These are phyloP conservation scores for Russula compacta DNA, from an alignment of 768 basidiomycete species.

Conservation along the genomic window DNA sequence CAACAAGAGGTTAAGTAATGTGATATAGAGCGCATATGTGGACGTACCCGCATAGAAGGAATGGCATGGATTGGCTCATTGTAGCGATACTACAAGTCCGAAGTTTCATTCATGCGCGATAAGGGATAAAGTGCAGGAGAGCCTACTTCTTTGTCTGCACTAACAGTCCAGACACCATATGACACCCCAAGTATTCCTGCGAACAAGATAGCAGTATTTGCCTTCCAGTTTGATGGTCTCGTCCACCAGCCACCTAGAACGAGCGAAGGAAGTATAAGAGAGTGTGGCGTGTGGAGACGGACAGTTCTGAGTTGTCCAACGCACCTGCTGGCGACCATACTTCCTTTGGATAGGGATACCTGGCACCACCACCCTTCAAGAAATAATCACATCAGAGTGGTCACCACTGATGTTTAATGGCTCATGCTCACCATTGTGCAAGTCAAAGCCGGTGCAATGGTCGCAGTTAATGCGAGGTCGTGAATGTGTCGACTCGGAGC, in stretches of 20 bases:
- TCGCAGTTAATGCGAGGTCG: neutral
- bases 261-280: neutral
- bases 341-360: slow-evolving; percentile 90
- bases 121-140: neutral
- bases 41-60: slow-evolving; percentile 20
- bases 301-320: slow-evolving; percentile 17
- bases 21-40: neutral
- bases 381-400: neutral
- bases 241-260: slow-evolving; percentile 89
- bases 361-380: slow-evolving; percentile 64
- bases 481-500: neutral
- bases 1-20: neutral
- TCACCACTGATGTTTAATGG: neutral
- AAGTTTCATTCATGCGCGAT: neutral
- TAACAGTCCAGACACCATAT: slow-evolving; percentile 61
- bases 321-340: slow-evolving; percentile 91
- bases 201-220: slow-evolving; percentile 70
- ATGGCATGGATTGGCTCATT: slow-evolving; percentile 18
- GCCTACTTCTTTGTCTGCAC: slow-evolving; percentile 74
- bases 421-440: slow-evolving; percentile 14
- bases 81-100: slow-evolving; percentile 9
- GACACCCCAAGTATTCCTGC: slow-evolving; percentile 59
- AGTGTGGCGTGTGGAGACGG: neutral
- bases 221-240: slow-evolving; percentile 80
- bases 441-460: neutral